phyloP scores from a whole-genome alignment of 148 eudicot genomes.

The Dysphania ambrosioides region DNA sequence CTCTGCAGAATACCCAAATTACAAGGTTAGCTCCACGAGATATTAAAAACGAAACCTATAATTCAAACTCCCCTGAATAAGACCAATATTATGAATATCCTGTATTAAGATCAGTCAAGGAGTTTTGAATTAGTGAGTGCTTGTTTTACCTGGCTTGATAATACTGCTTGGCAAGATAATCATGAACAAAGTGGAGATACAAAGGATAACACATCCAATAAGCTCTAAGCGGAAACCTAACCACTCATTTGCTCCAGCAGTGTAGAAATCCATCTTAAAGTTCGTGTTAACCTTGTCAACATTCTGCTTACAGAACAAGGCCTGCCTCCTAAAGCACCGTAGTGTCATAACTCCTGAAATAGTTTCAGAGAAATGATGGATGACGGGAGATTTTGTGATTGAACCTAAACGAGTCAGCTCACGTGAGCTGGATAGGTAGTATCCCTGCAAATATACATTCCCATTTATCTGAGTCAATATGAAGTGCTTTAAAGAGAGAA shows the following conservation, averaged over 20 bases:
- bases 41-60: not conserved
- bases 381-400: slow-evolving; percentile 29
- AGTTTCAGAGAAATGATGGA: slow-evolving; percentile 33
- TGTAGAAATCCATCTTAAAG: slow-evolving; percentile 33
- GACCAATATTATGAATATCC: not conserved
- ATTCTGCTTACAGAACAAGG: slow-evolving; percentile 21
- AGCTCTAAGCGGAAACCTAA: slow-evolving; percentile 30
- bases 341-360: slow-evolving; percentile 30
- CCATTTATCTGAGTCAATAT: not conserved
- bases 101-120: not conserved
- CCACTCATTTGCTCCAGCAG: slow-evolving; percentile 31
- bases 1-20: slow-evolving; percentile 37
- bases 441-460: slow-evolving; percentile 18
- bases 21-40: not conserved
- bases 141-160: slow-evolving; percentile 28
- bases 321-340: slow-evolving; percentile 28
- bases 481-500: not conserved
- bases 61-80: not conserved
- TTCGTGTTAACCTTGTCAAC: slow-evolving; percentile 19
- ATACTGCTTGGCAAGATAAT: slow-evolving; percentile 28
- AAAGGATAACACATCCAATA: slow-evolving; percentile 27
- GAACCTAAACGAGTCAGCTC: slow-evolving; percentile 31
- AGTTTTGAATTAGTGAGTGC: not conserved
- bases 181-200: slow-evolving; percentile 29
- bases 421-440: slow-evolving; percentile 32